Conservation (phyloP, 768 basidiomycete genomes). For the Xerocomellus amylosporus region DNA sequence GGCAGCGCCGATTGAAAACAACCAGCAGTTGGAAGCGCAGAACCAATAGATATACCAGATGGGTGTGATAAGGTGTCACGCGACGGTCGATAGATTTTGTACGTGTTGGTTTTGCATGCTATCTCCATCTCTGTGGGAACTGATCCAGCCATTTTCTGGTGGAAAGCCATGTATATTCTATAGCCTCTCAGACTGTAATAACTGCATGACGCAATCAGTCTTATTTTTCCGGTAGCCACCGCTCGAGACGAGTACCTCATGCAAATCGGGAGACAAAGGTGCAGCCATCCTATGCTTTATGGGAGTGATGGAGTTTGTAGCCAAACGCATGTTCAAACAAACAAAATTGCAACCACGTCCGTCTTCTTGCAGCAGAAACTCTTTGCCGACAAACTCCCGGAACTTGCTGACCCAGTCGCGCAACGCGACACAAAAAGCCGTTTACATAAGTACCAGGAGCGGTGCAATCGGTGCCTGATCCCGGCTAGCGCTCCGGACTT, state of each 20-base stretch:
- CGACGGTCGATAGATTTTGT: background rate
- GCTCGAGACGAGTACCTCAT: background rate
- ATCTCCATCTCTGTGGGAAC: background rate
- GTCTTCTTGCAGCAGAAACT: background rate
- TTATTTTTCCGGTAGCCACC: background rate
- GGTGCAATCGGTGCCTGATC: background rate
- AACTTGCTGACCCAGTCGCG: background rate
- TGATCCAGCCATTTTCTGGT: background rate
- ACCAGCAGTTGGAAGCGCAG: background rate
- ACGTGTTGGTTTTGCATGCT: background rate
- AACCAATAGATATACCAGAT: background rate
- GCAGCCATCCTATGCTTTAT: background rate
- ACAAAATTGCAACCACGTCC: background rate
- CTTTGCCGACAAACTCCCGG: too few species aligned
- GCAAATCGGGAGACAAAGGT: background rate
- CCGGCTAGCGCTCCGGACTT: too few species aligned
- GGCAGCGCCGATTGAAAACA: background rate
- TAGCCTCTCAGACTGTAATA: slow-evolving; percentile 1
- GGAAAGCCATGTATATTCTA: background rate
- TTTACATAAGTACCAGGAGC: too few species aligned
- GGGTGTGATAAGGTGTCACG: background rate
- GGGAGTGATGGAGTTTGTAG: background rate
- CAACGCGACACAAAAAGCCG: background rate
- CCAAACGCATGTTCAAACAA: background rate
- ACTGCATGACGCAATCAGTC: background rate